A percentile compares a stretch with the other conserved stretches of the same genome.
Evolutionary conservation across 176 grass and related monocot genomes (phyloP).

Genomic region (Echinochloa phyllopogon): DNA sequence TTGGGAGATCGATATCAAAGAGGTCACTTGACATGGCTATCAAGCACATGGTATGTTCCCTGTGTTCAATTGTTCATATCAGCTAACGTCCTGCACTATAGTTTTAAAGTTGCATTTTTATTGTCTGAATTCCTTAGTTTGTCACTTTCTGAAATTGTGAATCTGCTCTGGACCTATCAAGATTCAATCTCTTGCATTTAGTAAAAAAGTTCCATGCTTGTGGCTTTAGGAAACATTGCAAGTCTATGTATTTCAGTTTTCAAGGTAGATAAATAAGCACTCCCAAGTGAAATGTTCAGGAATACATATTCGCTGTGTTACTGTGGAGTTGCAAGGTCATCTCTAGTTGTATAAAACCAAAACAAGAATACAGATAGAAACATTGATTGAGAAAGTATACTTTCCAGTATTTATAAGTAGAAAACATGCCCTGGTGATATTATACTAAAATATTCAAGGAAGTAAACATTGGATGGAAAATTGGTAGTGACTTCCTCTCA

Average conservation of each 20-base stretch:
- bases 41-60: slow-evolving; percentile 85
- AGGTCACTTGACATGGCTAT: slow-evolving; percentile 98
- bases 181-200: not conserved
- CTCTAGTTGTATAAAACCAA: not conserved
- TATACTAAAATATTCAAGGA: not conserved
- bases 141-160: not conserved
- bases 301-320: not conserved
- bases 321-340: not conserved
- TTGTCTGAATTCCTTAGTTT: not conserved
- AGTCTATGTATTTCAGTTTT: slow-evolving; percentile 17
- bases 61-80: slow-evolving; percentile 41
- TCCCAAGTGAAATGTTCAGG: not conserved
- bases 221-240: not conserved
- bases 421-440: not conserved
- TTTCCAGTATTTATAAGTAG: not conserved
- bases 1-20: slow-evolving; percentile 96
- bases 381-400: not conserved
- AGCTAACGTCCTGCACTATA: slow-evolving; percentile 8
- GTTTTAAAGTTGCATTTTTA: not conserved
- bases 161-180: not conserved
- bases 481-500: not conserved
- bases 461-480: not conserved
- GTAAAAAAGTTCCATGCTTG: not conserved
- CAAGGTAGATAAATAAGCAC: not conserved
- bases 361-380: not conserved